These are phyloP conservation scores for Saccharomyces hybrid DNA, from an alignment of 1,139 yeast species.

Conservation along the genomic window DNA sequence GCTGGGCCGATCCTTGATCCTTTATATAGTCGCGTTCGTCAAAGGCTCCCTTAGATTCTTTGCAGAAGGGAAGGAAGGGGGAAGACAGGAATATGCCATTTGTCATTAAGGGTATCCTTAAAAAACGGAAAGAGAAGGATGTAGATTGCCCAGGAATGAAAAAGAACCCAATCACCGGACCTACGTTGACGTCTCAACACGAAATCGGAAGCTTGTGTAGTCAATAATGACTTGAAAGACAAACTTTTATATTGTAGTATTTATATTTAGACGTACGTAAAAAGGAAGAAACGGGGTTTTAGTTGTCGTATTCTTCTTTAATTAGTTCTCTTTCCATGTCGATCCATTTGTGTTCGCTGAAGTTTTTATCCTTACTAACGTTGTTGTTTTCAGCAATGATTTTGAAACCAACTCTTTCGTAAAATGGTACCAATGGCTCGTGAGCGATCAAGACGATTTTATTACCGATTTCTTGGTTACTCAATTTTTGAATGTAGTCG, in stretches of 20 bases:
- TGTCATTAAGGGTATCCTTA: not conserved
- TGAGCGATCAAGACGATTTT: constrained; percentile 69
- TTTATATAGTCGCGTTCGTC: not conserved
- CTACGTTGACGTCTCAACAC: not conserved
- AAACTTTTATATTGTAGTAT: not conserved
- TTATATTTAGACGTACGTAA: not conserved
- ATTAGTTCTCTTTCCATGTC: constrained; percentile 32
- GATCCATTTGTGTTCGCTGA: constrained; percentile 29
- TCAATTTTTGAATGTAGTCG: constrained; percentile 84
- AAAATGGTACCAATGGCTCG: constrained; percentile 61
- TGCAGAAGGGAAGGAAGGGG: not conserved
- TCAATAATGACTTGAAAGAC: not conserved
- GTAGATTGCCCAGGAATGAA: not conserved
- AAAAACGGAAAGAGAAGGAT: not conserved
- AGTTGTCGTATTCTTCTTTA: constrained; percentile 30
- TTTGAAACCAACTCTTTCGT: constrained; percentile 67
- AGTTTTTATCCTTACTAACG: constrained; percentile 25
- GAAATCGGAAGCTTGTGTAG: not conserved
- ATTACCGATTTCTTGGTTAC: constrained; percentile 81
- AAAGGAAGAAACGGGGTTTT: not conserved
- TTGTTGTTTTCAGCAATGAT: constrained; percentile 27
- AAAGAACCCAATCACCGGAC: not conserved
- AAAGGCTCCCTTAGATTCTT: not conserved
- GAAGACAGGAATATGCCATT: not conserved
- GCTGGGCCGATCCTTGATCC: not conserved